Evolutionary conservation across 345 rosid genomes (phyloP).

Genomic region (Euphorbia tirucalli): DNA sequence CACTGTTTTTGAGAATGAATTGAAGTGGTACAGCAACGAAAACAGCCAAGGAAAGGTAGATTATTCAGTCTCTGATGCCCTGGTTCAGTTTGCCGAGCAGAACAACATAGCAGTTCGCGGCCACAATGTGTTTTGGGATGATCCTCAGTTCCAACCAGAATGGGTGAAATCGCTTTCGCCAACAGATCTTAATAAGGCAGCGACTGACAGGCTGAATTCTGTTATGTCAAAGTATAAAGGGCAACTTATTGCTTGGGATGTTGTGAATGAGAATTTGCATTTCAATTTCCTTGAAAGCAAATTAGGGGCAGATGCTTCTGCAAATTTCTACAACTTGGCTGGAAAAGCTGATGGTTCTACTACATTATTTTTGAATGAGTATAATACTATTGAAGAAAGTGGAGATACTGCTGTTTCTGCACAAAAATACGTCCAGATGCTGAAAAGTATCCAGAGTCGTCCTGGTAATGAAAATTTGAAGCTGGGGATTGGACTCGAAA

Average conservation of each 20-base stretch:
- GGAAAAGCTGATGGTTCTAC: conserved; percentile 24
- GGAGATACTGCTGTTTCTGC: conserved; percentile 37
- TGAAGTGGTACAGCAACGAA: conserved; percentile 85
- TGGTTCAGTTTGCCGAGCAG: conserved; percentile 48
- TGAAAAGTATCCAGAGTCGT: conserved; percentile 37
- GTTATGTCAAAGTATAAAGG: conserved; percentile 58
- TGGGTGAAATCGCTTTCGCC: conserved; percentile 53
- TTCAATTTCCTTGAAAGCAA: conserved; percentile 52
- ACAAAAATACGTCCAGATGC: conserved; percentile 42
- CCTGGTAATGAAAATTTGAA: conserved; percentile 9
- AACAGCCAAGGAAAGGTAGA: conserved; percentile 38
- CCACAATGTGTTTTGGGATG: conserved; percentile 70
- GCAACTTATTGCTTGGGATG: conserved; percentile 64
- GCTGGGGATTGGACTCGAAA: conserved; percentile 78
- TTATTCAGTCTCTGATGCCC: conserved; percentile 53
- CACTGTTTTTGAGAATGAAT: conserved; percentile 60
- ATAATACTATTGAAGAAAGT: conserved; percentile 56
- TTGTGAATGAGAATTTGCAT: conserved; percentile 68
- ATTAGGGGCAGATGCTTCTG: conserved; percentile 45
- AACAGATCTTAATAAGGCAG: conserved; percentile 29
- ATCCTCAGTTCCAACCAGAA: conserved; percentile 41
- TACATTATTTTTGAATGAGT: conserved; percentile 64
- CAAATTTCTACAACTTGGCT: conserved; percentile 32
- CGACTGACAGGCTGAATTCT: conserved; percentile 36
- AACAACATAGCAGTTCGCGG: conserved; percentile 54